These are phyloP conservation scores for Plectosphaerella plurivora DNA, from an alignment of 2,329 filamentous ascomycete genomes.

Conservation along the genomic window DNA sequence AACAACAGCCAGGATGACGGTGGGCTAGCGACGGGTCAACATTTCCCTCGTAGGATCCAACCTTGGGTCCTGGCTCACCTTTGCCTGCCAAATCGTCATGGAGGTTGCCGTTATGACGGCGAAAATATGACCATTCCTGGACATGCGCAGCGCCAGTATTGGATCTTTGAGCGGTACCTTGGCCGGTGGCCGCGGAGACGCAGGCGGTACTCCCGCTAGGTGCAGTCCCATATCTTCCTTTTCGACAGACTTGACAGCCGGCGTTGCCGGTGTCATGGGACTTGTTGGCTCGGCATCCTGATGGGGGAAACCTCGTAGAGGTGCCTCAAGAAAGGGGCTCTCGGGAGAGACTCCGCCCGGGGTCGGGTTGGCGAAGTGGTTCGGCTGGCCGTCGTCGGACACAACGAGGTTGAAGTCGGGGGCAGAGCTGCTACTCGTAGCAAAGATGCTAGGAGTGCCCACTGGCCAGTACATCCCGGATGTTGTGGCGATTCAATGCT, in stretches of 20 bases:
- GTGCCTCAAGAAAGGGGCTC: conserved; percentile 13
- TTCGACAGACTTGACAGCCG: conserved; percentile 55
- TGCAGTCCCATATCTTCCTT: conserved; percentile 20
- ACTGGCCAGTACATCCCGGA: conserved; percentile 85
- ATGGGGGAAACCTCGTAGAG: conserved; percentile 18
- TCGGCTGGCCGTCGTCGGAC: conserved; percentile 56
- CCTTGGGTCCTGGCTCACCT: conserved; percentile 49
- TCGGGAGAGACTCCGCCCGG: conserved; percentile 24
- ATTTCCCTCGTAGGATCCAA: neutral
- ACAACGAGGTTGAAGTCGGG: conserved; percentile 44
- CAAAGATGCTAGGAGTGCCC: conserved; percentile 78
- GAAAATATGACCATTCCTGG: conserved; percentile 77
- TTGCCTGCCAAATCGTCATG: conserved; percentile 94
- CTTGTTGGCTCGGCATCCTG: conserved; percentile 30
- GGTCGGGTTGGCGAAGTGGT: conserved; percentile 19
- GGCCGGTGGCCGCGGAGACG: conserved; percentile 19
- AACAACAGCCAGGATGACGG: conserved; percentile 80
- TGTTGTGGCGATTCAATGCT: conserved; percentile 4
- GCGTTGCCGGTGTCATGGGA: conserved; percentile 48
- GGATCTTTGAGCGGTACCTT: conserved; percentile 51
- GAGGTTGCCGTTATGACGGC: conserved; percentile 80
- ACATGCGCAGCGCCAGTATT: conserved; percentile 70
- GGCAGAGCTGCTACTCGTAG: conserved; percentile 64
- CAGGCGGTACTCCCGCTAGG: conserved; percentile 8
- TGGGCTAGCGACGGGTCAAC: conserved; percentile 54